Conservation (phyloP, 2,329 filamentous ascomycete genomes). For the Colletotrichum nymphaeae region DNA sequence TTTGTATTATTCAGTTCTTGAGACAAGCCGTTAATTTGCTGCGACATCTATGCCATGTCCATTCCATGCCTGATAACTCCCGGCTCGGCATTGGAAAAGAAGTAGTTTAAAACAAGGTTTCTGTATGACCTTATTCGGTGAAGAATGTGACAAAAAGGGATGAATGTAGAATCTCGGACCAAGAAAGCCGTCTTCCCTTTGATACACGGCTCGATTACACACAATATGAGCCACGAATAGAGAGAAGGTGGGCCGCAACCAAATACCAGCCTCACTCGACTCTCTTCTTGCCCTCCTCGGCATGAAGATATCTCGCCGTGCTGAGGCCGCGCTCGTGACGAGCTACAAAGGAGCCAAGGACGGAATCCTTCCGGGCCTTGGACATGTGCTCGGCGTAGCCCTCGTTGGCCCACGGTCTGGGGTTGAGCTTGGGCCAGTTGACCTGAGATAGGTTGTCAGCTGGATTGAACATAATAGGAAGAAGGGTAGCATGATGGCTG, state of each 20-base stretch:
- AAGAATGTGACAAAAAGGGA: slow-evolving; percentile 3
- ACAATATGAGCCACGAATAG: not conserved
- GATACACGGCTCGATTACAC: not conserved
- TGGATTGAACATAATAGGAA: slow-evolving; percentile 19
- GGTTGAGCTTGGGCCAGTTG: slow-evolving; percentile 98
- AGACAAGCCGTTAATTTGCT: not conserved
- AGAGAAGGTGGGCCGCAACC: not conserved
- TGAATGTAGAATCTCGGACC: not conserved
- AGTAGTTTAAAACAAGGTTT: not conserved
- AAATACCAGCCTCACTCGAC: slow-evolving; percentile 72
- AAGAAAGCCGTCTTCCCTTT: not conserved
- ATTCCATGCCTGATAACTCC: slow-evolving; percentile 5
- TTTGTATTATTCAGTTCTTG: slow-evolving; percentile 23
- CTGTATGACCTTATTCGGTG: not conserved
- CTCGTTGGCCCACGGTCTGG: slow-evolving; percentile 85
- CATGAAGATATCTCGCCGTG: slow-evolving; percentile 82
- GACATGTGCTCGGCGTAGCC: slow-evolving; percentile 88
- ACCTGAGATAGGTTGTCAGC: slow-evolving; percentile 67
- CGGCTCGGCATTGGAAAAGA: not conserved
- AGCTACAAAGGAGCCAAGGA: slow-evolving; percentile 81
- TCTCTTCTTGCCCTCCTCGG: slow-evolving; percentile 98
- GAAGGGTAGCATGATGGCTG: not conserved
- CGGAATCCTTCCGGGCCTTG: slow-evolving; percentile 82
- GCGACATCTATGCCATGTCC: slow-evolving; percentile 18
- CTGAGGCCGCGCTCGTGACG: slow-evolving; percentile 86